Evolutionary conservation across 805 yeast genomes (phyloP).

Genomic region (Ogataea methanolica): DNA sequence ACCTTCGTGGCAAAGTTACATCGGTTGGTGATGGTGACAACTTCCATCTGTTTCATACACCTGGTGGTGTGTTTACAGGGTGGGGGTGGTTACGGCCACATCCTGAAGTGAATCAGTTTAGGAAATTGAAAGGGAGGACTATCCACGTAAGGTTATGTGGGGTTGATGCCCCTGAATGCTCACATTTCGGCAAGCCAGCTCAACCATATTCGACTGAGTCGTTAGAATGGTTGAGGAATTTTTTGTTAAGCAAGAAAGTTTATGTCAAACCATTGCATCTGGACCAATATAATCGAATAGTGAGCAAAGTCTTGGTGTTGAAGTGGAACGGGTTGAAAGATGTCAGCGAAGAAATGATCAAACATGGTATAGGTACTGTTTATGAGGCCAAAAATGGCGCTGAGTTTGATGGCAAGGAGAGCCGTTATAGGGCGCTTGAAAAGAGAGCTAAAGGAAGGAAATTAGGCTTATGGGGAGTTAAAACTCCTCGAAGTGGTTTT

Average conservation of each 20-base stretch:
- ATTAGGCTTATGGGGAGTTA: slow-evolving; percentile 67
- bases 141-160: slow-evolving; percentile 83
- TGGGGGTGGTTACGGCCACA: slow-evolving; percentile 86
- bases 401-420: slow-evolving; percentile 79
- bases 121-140: slow-evolving; percentile 57
- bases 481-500: slow-evolving; percentile 31
- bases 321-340: slow-evolving; percentile 70
- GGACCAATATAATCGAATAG: slow-evolving; percentile 89
- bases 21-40: slow-evolving; percentile 96
- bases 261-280: slow-evolving; percentile 72
- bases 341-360: slow-evolving; percentile 83
- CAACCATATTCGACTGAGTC: slow-evolving; percentile 89
- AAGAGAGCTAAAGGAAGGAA: slow-evolving; percentile 48
- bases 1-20: slow-evolving; percentile 70
- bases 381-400: slow-evolving; percentile 81
- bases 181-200: slow-evolving; percentile 91
- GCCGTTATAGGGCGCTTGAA: slow-evolving; percentile 56
- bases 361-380: slow-evolving; percentile 77
- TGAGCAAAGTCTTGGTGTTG: slow-evolving; percentile 63
- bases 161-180: slow-evolving; percentile 93
- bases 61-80: slow-evolving; percentile 83
- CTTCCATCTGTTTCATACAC: slow-evolving; percentile 87
- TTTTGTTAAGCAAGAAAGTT: slow-evolving; percentile 61
- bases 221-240: slow-evolving; percentile 64
- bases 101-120: slow-evolving; percentile 48